A percentile compares a stretch with the other conserved stretches of the same genome.
Evolutionary conservation across 1,284 basidiomycete genomes (phyloP).

Genomic region (Ceraceosorus bombacis): DNA sequence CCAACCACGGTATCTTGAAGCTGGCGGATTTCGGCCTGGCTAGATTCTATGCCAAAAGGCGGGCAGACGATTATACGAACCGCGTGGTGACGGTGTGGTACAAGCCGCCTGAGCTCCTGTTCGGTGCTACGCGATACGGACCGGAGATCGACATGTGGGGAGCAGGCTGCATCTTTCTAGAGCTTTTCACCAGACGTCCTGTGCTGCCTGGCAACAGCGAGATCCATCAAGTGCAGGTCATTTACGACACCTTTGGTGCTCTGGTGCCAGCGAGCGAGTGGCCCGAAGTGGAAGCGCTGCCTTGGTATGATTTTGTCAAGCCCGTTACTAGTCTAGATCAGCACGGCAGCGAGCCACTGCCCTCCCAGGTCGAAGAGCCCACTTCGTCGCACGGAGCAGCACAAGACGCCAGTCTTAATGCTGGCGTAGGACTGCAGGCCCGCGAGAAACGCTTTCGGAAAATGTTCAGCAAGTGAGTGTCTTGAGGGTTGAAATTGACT

Average conservation of each 20-base stretch:
- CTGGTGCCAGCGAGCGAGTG: constrained; percentile 67
- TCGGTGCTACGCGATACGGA: constrained; percentile 93
- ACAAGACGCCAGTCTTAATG: background rate
- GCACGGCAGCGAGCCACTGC: background rate
- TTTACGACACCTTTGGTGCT: constrained; percentile 84
- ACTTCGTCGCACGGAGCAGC: background rate
- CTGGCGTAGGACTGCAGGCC: background rate
- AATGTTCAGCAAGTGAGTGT: no score
- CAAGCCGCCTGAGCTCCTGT: constrained; percentile 85
- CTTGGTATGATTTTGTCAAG: constrained; percentile 98
- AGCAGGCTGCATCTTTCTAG: constrained; percentile 97
- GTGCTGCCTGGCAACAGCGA: constrained; percentile 95
- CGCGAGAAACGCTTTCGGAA: background rate
- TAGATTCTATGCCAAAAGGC: constrained; percentile 83
- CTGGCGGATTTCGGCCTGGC: constrained; percentile 98
- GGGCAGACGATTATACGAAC: constrained; percentile 90
- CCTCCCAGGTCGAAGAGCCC: background rate
- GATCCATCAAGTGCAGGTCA: constrained; percentile 87
- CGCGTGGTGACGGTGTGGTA: constrained; percentile 99
- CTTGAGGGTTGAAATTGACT: no score
- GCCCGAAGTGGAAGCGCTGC: constrained; percentile 72
- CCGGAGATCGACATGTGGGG: constrained; percentile 99
- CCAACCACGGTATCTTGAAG: constrained; percentile 84
- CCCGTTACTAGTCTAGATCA: constrained; percentile 54
- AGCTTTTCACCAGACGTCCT: constrained; percentile 87